These are phyloP conservation scores for Paracamarosporium sp. DNA, from an alignment of 2,329 filamentous ascomycete genomes.

Conservation along the genomic window DNA sequence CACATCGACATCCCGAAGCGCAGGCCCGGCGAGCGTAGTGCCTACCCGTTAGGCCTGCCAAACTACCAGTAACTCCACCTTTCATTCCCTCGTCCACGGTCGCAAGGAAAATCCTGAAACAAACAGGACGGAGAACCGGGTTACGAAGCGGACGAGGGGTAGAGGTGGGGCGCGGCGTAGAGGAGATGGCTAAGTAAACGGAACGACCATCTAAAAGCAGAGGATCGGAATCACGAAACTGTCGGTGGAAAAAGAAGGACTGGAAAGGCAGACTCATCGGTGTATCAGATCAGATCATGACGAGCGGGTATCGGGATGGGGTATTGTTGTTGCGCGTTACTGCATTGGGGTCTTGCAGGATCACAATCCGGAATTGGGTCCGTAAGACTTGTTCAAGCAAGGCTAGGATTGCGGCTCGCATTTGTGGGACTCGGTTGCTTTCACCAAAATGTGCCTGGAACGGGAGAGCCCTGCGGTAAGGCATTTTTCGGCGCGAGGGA, in stretches of 20 bases:
- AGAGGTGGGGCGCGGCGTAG: conserved; percentile 5
- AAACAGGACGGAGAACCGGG: conserved; percentile 7
- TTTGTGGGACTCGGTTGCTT: neutral
- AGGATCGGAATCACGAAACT: neutral
- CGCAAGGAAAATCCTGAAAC: conserved; percentile 7
- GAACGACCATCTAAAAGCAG: neutral
- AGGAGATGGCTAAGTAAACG: neutral
- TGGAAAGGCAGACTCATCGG: conserved; percentile 6
- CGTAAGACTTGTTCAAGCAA: neutral
- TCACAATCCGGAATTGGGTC: too few species aligned
- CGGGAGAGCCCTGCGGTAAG: conserved; percentile 11
- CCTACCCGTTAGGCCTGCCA: conserved; percentile 33
- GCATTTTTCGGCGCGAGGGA: conserved; percentile 10
- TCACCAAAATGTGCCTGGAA: neutral
- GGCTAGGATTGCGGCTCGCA: neutral
- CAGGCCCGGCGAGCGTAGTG: conserved; percentile 37
- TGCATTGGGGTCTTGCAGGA: neutral
- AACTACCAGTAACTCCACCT: conserved; percentile 14
- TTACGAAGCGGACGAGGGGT: conserved; percentile 12
- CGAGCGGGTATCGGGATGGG: neutral
- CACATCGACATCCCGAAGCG: conserved; percentile 54
- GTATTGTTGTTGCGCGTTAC: neutral
- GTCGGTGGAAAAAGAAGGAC: neutral
- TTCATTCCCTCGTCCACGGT: neutral
- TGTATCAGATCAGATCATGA: neutral